A percentile compares a stretch with the other conserved stretches of the same genome.
Evolutionary conservation across 345 rosid species (phyloP).

Genomic region (Orychophragmus violaceus): DNA sequence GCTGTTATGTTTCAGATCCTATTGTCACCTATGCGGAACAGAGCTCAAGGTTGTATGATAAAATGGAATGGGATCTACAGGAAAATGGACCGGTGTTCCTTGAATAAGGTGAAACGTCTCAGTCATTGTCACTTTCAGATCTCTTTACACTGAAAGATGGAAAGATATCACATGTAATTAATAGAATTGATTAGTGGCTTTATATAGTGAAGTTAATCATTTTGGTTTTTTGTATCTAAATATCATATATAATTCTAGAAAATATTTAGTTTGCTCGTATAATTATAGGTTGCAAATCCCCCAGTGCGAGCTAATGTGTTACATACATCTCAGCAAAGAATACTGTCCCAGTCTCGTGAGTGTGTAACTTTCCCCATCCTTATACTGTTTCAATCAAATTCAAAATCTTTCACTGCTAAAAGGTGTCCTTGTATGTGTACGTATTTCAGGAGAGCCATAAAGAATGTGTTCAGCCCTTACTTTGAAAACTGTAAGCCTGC

Average conservation of each 20-base stretch:
- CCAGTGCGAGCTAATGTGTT: slow-evolving; percentile 88
- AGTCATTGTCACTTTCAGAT: slow-evolving; percentile 74
- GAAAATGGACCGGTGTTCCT: slow-evolving; percentile 68
- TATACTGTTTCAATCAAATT: not conserved
- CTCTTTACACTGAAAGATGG: slow-evolving; percentile 68
- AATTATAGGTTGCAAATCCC: slow-evolving; percentile 74
- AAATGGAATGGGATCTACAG: slow-evolving; percentile 74
- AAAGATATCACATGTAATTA: slow-evolving; percentile 52
- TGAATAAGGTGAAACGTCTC: slow-evolving; percentile 83
- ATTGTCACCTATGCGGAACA: slow-evolving; percentile 36
- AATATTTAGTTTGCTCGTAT: not conserved
- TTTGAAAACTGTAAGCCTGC: slow-evolving; percentile 55
- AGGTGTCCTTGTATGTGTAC: too few species aligned
- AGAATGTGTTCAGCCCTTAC: slow-evolving; percentile 45
- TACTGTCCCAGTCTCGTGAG: slow-evolving; percentile 76
- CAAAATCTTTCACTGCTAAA: too few species aligned
- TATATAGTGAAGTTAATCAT: not conserved
- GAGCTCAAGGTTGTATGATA: slow-evolving; percentile 60
- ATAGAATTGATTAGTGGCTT: slow-evolving; percentile 10
- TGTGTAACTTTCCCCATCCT: slow-evolving; percentile 22
- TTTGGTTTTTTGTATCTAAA: not conserved
- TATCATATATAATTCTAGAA: too few species aligned
- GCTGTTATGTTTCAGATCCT: slow-evolving; percentile 34
- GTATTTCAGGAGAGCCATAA: slow-evolving; percentile 55
- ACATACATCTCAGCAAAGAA: slow-evolving; percentile 55